A percentile compares a stretch with the other conserved stretches of the same genome.
These are phyloP conservation scores for Cochlearia excelsa DNA, from an alignment of 345 rosid species.

Conservation along the genomic window DNA sequence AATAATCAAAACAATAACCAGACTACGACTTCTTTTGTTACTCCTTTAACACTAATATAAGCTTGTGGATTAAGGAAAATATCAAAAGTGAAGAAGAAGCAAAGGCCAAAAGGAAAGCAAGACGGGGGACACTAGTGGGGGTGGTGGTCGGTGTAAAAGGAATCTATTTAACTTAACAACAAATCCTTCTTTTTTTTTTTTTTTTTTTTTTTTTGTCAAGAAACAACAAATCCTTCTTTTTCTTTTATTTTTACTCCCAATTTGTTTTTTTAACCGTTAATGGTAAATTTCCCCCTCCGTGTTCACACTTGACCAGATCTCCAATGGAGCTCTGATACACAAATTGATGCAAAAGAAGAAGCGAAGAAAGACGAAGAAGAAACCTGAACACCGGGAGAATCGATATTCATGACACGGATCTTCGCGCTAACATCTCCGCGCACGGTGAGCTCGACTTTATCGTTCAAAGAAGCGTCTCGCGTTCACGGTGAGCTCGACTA, in stretches of 20 bases:
- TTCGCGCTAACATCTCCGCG: conserved; percentile 85
- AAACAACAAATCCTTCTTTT: conserved; percentile 7
- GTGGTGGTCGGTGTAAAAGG: conserved; percentile 30
- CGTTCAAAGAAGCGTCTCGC: conserved; percentile 86
- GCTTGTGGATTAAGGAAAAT: too few species aligned
- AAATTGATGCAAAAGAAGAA: neutral
- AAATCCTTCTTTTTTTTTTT: neutral
- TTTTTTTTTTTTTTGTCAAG: conserved; percentile 4
- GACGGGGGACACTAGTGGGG: conserved; percentile 33
- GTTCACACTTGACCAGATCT: conserved; percentile 30
- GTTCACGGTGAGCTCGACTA: neutral
- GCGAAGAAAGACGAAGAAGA: neutral
- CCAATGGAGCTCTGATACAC: neutral
- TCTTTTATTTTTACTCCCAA: neutral
- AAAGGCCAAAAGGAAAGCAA: conserved; percentile 31
- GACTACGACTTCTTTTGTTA: neutral
- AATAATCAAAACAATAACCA: neutral
- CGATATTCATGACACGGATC: conserved; percentile 85
- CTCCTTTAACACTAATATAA: neutral
- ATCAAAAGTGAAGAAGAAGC: conserved; percentile 34
- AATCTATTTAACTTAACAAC: conserved; percentile 30
- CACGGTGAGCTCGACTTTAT: conserved; percentile 75
- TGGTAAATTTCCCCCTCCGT: conserved; percentile 15
- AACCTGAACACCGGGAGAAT: conserved; percentile 98
- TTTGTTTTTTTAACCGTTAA: conserved; percentile 3